Evolutionary conservation across 129 eudicot genomes (phyloP).

Genomic region (Lactuca saligna): DNA sequence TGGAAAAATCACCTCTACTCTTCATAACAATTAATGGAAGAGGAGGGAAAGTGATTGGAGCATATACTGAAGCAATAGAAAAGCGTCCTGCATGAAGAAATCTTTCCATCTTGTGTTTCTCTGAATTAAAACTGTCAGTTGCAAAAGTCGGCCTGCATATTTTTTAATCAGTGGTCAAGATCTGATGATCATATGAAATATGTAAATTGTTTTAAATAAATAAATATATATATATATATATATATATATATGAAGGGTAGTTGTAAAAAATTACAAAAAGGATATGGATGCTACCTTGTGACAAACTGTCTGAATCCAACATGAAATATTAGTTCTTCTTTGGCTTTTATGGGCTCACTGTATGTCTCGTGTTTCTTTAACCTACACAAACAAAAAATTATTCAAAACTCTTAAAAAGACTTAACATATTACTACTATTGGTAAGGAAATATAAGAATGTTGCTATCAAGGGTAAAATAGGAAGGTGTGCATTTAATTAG

Average conservation of each 20-base stretch:
- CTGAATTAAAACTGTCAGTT: conserved; percentile 76
- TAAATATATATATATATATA: no score
- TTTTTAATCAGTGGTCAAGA: not conserved
- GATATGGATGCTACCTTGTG: conserved; percentile 49
- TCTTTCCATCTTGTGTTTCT: conserved; percentile 96
- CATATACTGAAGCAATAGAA: conserved; percentile 83
- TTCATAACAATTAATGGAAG: conserved; percentile 81
- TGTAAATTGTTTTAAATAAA: no score
- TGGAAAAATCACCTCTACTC: conserved; percentile 44
- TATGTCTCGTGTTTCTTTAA: conserved; percentile 79
- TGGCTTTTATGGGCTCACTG: conserved; percentile 76
- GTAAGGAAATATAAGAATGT: not conserved
- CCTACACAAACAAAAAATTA: conserved; percentile 36
- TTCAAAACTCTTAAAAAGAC: not conserved
- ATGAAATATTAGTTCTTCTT: conserved; percentile 85
- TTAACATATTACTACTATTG: no score
- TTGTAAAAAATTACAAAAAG: conserved; percentile 6
- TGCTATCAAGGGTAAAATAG: not conserved
- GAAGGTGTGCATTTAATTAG: not conserved
- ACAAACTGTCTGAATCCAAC: conserved; percentile 90
- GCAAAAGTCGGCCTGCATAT: conserved; percentile 87
- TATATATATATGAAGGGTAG: not conserved
- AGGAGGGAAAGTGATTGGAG: conserved; percentile 86
- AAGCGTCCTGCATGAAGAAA: conserved; percentile 91
- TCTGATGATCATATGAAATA: not conserved